These are phyloP conservation scores for Volvox africanus DNA, from an alignment of 139 green algal genomes.

Conservation along the genomic window DNA sequence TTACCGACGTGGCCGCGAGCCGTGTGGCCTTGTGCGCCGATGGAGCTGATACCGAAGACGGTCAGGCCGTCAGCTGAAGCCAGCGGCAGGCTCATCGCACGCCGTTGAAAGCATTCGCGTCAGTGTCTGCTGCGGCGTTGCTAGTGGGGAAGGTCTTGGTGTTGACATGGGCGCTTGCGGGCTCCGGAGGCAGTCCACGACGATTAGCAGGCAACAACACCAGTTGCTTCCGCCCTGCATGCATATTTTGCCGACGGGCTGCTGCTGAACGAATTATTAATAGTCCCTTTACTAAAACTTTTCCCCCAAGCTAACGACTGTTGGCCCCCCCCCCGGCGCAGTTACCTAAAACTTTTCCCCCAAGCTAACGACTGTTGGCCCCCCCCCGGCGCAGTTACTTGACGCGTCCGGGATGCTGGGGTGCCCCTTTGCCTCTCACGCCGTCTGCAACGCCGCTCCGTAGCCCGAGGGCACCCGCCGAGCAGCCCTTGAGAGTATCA, in stretches of 20 bases:
- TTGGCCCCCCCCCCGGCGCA: neutral
- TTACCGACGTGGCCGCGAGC: slow-evolving; percentile 66
- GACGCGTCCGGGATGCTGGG: neutral
- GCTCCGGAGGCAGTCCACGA: neutral
- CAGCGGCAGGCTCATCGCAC: neutral
- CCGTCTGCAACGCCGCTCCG: neutral
- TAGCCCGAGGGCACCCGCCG: neutral
- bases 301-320: neutral
- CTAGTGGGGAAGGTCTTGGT: neutral
- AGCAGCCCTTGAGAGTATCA: neutral
- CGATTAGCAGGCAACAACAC: too few species aligned
- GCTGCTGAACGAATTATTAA: neutral
- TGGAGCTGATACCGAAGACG: slow-evolving; percentile 75
- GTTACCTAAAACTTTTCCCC: neutral
- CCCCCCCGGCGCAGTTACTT: neutral
- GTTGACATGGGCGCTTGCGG: neutral
- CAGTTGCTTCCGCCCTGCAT: too few species aligned
- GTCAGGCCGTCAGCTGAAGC: slow-evolving; percentile 52
- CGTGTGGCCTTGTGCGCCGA: slow-evolving; percentile 75
- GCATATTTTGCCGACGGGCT: too few species aligned
- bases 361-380: neutral
- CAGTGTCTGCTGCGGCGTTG: neutral
- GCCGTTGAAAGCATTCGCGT: neutral
- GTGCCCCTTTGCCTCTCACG: slow-evolving; percentile 39
- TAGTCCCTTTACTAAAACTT: neutral